A percentile compares a stretch with the other conserved stretches of the same genome.
Evolutionary conservation across 2,329 filamentous ascomycete genomes (phyloP).

Genomic region (Phaeosphaeriaceae sp.): DNA sequence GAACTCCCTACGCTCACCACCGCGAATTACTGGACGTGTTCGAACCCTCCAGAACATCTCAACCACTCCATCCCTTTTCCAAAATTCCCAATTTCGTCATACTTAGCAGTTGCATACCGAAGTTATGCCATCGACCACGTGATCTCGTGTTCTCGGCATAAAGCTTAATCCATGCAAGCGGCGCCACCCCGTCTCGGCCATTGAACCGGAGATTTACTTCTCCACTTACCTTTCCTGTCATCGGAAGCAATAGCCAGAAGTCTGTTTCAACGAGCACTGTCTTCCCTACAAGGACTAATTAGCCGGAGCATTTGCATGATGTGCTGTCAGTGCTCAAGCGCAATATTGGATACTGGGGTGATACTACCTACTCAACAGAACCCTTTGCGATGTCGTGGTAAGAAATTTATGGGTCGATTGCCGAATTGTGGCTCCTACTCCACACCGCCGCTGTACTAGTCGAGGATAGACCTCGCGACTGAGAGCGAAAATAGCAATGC

Average conservation of each 20-base stretch:
- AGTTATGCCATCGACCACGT: background rate
- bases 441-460: background rate
- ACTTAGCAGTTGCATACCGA: background rate
- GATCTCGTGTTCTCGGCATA: background rate
- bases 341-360: too few relatives aligned
- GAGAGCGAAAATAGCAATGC: background rate
- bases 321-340: too few relatives aligned
- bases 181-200: background rate
- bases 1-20: too few relatives aligned
- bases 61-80: too few relatives aligned
- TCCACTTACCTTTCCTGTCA: background rate
- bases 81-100: too few relatives aligned
- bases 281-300: too few relatives aligned
- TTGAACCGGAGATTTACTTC: background rate
- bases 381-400: too few relatives aligned
- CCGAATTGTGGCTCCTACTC: background rate
- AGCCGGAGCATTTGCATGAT: too few relatives aligned
- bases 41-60: too few relatives aligned
- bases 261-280: background rate
- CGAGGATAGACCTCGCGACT: background rate
- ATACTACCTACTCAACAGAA: too few relatives aligned
- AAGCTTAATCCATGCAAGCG: background rate
- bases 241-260: background rate
- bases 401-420: background rate
- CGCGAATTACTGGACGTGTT: too few relatives aligned